These are phyloP conservation scores for Fraxinus floribunda DNA, from an alignment of 305 asterid genomes.

Conservation along the genomic window DNA sequence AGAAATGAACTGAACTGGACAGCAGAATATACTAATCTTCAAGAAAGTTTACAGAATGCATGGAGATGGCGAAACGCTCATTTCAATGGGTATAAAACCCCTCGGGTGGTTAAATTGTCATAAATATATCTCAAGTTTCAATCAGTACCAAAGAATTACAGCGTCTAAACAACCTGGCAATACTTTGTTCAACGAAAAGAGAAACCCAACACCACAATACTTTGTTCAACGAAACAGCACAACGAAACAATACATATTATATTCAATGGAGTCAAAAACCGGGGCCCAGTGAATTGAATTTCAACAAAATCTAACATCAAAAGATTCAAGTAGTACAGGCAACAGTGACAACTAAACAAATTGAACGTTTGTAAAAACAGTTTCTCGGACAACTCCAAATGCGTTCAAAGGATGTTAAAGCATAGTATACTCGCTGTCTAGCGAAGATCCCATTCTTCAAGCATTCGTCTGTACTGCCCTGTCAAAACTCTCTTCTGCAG, in stretches of 20 bases:
- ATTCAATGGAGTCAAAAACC: not conserved
- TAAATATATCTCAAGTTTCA: not conserved
- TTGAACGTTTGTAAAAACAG: not conserved
- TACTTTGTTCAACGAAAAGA: not conserved
- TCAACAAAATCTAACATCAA: not conserved
- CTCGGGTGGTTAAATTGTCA: not conserved
- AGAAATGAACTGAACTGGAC: not conserved
- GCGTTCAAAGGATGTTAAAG: not conserved
- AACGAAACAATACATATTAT: not conserved
- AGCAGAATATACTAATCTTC: not conserved
- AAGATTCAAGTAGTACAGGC: not conserved
- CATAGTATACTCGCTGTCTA: not conserved
- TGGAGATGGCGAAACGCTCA: not conserved
- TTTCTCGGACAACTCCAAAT: not conserved
- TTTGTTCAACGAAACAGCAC: not conserved
- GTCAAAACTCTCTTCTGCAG: conserved; percentile 80
- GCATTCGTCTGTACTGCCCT: conserved; percentile 80
- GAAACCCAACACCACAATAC: not conserved
- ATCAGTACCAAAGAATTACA: not conserved
- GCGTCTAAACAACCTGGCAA: not conserved
- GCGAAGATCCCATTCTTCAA: conserved; percentile 33
- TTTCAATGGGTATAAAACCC: not conserved
- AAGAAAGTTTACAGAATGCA: not conserved
- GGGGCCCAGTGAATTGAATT: not conserved
- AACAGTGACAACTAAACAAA: not conserved